Evolutionary conservation across 345 rosid species (phyloP), one percentile per base, ranked within the genome.

Genomic region (Sonneratia caseolaris): DNA sequence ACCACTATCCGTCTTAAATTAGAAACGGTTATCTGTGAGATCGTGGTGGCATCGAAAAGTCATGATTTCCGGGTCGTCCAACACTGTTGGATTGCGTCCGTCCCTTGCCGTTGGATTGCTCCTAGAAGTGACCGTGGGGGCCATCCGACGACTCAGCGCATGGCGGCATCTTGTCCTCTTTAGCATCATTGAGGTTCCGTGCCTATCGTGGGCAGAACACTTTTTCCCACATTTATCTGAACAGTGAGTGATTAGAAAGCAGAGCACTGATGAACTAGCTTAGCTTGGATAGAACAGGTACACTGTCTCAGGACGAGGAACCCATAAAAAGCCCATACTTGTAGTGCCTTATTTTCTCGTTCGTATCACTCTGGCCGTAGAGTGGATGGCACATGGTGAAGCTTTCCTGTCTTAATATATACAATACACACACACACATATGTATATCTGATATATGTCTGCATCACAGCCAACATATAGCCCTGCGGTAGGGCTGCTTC

Each of bases 221-320:
- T 53, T 18, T 21, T 21, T 19, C 7, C 22, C 65, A 42, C 5
- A 7, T 24, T 62, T 3, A 62, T 62, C 19, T 27, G 66, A 62
- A 62, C 37, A 62, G 27, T 27, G 66, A 62, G 27, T 11, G 66
- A 35, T 62, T 27, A 35, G 13, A 62, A 62, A 13, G 37, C 66
- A 27, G 32, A 57, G 32, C 64, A 5, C 7, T 3, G 13, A 22
- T 18, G 19, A n/a, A 12, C 16, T 13, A 2, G 59, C 15, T 9
- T 47, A 47, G 43, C 43, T 6, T 12, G 37, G 66, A 62, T 37
- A 62, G 66, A 35, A 62, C 66, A 62, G 37, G 38, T 22, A n/a
- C 64, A 22, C 12, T 59, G 64, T 59, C 64, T 22, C 62, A 56
- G 32, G 62, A 56, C 62, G n/a, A 56, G 62, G 62, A 56, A 56